Conservation (phyloP, 2,329 filamentous ascomycete species). For the Botrytis deweyae region DNA sequence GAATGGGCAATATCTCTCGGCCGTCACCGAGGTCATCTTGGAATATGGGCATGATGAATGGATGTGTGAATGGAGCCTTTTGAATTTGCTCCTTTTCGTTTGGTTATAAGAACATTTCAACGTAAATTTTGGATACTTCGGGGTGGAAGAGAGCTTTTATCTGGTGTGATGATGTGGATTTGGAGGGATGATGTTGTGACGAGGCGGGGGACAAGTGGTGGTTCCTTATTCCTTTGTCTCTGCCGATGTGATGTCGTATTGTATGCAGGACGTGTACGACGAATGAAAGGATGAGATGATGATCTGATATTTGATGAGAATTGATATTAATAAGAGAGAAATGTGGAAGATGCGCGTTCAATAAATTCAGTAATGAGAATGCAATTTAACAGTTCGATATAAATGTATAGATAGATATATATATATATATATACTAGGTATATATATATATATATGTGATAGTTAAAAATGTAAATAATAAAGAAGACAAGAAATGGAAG, state of each 20-base stretch:
- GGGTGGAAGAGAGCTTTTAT: conserved; percentile 1
- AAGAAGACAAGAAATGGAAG: background rate
- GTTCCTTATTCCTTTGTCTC: conserved; percentile 14
- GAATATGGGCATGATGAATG: conserved; percentile 56
- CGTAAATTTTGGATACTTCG: background rate
- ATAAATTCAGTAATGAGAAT: background rate
- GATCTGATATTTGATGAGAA: background rate
- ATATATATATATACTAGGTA: background rate
- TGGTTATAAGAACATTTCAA: conserved; percentile 16
- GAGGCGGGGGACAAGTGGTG: conserved; percentile 7
- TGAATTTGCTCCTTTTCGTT: conserved; percentile 15
- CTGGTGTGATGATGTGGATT: background rate
- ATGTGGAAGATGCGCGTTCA: background rate
- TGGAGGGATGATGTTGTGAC: conserved; percentile 11
- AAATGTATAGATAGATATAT: background rate
- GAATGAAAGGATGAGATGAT: background rate
- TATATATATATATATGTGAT: background rate
- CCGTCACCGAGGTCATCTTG: conserved; percentile 49
- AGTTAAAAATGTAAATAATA: background rate
- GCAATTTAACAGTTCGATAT: background rate
- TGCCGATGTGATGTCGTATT: conserved; percentile 18
- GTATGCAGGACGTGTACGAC: conserved; percentile 8
- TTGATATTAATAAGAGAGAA: background rate
- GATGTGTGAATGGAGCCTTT: conserved; percentile 21
- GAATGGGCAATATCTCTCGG: conserved; percentile 27